Percentiles rank a stretch among this genome's conserved stretches.
Evolutionary conservation across 306 rosid species (phyloP).

Genomic region (Quercus berberidifolia): DNA sequence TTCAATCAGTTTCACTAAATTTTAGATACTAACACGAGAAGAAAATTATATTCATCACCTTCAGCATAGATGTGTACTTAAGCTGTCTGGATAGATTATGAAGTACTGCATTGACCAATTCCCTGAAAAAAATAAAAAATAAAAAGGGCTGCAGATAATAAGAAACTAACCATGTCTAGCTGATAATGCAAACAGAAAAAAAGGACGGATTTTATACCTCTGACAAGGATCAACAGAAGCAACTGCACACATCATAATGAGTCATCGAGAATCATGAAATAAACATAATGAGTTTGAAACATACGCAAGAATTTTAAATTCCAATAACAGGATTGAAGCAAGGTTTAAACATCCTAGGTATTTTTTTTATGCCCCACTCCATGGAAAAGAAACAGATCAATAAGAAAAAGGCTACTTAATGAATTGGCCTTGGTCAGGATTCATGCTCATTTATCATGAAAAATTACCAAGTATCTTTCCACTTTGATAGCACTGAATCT

Average conservation of each 20-base stretch:
- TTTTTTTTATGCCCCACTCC: too few species aligned
- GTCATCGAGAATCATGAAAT: constrained; percentile 19
- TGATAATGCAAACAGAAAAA: constrained; percentile 5
- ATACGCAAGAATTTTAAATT: constrained; percentile 1
- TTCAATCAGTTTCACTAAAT: not conserved
- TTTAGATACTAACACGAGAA: not conserved
- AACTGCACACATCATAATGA: constrained; percentile 65
- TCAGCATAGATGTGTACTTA: constrained; percentile 57
- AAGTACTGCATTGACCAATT: constrained; percentile 53
- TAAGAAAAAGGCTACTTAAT: not conserved
- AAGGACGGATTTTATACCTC: constrained; percentile 48
- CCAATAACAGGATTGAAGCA: not conserved
- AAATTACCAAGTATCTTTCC: not conserved
- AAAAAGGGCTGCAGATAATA: not conserved
- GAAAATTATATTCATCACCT: constrained; percentile 44
- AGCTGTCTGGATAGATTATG: constrained; percentile 75
- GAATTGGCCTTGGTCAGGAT: too few species aligned
- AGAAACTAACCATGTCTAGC: constrained; percentile 8
- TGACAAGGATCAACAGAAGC: constrained; percentile 77
- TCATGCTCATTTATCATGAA: not conserved
- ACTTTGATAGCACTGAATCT: too few species aligned
- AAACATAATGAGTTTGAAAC: not conserved
- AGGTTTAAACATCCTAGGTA: not conserved
- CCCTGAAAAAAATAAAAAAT: constrained; percentile 36
- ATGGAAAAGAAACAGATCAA: not conserved